These are phyloP conservation scores for Liriodendron chinense DNA, from an alignment of 164 flowering plant genomes.

Conservation along the genomic window DNA sequence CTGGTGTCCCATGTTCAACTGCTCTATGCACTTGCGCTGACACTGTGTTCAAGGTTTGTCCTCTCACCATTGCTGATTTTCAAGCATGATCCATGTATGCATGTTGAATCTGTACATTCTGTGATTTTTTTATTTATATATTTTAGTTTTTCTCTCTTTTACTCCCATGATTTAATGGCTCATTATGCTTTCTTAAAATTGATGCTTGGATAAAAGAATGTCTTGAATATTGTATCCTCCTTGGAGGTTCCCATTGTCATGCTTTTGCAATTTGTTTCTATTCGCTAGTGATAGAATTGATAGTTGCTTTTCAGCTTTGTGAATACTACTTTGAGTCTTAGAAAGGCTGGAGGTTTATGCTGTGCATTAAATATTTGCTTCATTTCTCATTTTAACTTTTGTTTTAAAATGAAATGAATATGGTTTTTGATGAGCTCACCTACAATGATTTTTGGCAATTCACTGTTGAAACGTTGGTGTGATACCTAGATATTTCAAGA, in stretches of 20 bases:
- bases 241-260: background rate
- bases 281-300: background rate
- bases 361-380: no score
- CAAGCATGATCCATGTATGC: background rate
- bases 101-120: background rate
- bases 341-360: no score
- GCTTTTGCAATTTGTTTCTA: background rate
- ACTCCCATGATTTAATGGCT: background rate
- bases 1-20: slow-evolving; percentile 96
- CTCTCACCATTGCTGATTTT: background rate
- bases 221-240: background rate
- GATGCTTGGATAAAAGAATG: background rate
- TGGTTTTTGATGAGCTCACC: no score
- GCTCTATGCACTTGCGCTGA: slow-evolving; percentile 79
- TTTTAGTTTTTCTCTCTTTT: background rate
- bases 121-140: background rate
- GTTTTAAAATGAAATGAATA: no score
- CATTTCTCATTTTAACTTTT: no score
- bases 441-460: no score
- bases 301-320: background rate
- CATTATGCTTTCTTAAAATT: background rate
- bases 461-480: no score
- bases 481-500: no score
- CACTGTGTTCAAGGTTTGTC: slow-evolving; percentile 70
- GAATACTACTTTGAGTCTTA: no score